Conservation (phyloP, 768 basidiomycete species). For the Mycena maculata region DNA sequence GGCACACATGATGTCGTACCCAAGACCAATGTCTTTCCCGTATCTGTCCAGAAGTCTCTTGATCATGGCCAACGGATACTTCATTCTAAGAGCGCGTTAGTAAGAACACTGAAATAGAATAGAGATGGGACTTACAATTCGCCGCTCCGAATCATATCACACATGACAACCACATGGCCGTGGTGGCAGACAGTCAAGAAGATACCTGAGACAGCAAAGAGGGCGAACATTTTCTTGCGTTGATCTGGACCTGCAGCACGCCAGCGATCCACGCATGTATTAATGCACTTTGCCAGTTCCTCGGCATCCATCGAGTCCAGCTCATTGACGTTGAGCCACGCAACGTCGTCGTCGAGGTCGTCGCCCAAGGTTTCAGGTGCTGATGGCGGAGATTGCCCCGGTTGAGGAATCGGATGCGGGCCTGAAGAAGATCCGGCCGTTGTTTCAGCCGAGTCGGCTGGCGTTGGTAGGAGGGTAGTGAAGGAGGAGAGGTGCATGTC, state of each 20-base stretch:
- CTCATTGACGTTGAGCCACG: conserved; percentile 35
- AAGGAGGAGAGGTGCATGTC: too few relatives aligned
- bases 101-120: not conserved
- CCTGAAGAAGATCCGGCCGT: too few relatives aligned
- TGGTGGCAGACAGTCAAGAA: too few relatives aligned
- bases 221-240: conserved; percentile 35
- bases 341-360: conserved; percentile 19
- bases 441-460: too few relatives aligned
- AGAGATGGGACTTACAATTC: conserved; percentile 36
- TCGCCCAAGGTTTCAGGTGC: not conserved
- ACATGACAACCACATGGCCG: too few relatives aligned
- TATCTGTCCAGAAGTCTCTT: too few relatives aligned
- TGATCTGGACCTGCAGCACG: conserved; percentile 31
- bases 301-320: conserved; percentile 23
- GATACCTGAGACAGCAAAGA: conserved; percentile 40
- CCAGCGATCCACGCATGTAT: conserved; percentile 37
- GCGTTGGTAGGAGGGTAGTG: too few relatives aligned
- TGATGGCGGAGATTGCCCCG: not conserved
- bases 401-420: not conserved
- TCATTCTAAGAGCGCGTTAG: conserved; percentile 32
- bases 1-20: too few relatives aligned
- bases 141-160: conserved; percentile 41
- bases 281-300: conserved; percentile 11
- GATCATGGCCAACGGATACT: too few relatives aligned
- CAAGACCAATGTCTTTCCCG: too few relatives aligned